Evolutionary conservation across 1,284 basidiomycete genomes (phyloP), one percentile per base, ranked within the genome.

Genomic region (Apiotrichum gracile): DNA sequence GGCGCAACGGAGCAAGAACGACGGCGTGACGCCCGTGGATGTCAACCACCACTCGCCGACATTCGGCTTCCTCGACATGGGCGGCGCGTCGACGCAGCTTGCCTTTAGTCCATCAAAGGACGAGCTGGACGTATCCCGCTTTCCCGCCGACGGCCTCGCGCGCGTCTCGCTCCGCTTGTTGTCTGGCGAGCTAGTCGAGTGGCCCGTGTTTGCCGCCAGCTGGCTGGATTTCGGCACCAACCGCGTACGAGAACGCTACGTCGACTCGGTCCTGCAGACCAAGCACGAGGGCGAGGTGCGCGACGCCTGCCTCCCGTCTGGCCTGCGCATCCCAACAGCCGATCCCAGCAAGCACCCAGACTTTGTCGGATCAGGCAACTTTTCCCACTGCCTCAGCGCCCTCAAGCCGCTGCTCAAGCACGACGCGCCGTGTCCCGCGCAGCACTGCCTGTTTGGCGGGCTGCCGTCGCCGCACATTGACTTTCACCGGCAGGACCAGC

Each of bases 141-240:
- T 62, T 46, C 63, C 72, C 43, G 61, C 80, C 25, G 80, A 83
- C 44, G 82, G 85, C 53, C 78, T 96, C n/a, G 81, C 87, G 39
- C 84, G 86, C 55, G 89, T 99, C 33, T 81, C 85, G 22, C 72
- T 98, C 45, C 82, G 88, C 54, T 79, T 96, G 45, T 74, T 98
- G 38, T 83, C 86, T 31, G 93, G 94, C 5, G 82, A 87, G 66
- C 86, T 90, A 60, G 87, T 97, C 47, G 81, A 82, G 56, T 93
- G 97, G 77, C 84, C 86, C 55, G 91, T 99, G 17, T 99, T 98
- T 62, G 93, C 97, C 47, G 96, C 94, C 46, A 97, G 93, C 0
- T 98, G 96, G 91, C 79, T 99, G 26, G 96, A 94, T 7, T 99
- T 94, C 69, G 96, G 96, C 22, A 97, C 96, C 34, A 98, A 98